These are phyloP conservation scores for Gynochthodes officinalis DNA, from an alignment of 257 asterid species.

Conservation along the genomic window DNA sequence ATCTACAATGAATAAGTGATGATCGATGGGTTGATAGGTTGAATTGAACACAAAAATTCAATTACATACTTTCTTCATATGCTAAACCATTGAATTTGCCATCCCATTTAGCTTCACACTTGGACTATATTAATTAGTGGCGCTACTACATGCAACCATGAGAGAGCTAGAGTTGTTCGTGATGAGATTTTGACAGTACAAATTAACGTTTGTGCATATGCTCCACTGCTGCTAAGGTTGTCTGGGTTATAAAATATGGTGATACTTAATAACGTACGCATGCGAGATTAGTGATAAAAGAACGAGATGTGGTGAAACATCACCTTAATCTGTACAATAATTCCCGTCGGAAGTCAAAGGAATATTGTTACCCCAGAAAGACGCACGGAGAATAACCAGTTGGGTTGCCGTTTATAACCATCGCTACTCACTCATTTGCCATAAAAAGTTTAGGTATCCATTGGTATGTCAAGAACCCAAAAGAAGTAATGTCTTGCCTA, in stretches of 20 bases:
- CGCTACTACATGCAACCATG: too few relatives aligned
- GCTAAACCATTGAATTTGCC: too few relatives aligned
- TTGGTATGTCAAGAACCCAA: background rate
- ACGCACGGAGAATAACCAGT: too few relatives aligned
- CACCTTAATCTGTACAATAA: conserved; percentile 9
- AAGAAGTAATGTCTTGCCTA: background rate
- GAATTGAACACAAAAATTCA: too few relatives aligned
- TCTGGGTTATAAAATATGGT: background rate
- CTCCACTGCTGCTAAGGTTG: too few relatives aligned
- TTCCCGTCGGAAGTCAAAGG: conserved; percentile 3
- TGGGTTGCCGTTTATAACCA: too few relatives aligned
- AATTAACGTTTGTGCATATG: background rate
- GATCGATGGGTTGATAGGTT: too few relatives aligned
- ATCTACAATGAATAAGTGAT: too few relatives aligned
- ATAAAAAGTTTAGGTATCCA: background rate
- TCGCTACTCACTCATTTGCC: background rate
- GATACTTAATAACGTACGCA: too few relatives aligned
- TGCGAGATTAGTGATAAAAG: background rate
- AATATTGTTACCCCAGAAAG: background rate
- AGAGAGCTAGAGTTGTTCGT: background rate
- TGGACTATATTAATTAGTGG: too few relatives aligned
- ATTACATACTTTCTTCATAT: too few relatives aligned
- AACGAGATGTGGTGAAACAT: background rate
- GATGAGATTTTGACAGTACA: background rate
- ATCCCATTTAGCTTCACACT: too few relatives aligned